A percentile compares a stretch with the other conserved stretches of the same genome.
Evolutionary conservation across 2,329 filamentous ascomycete species (phyloP).

Genomic region (Monosporascus sp.): DNA sequence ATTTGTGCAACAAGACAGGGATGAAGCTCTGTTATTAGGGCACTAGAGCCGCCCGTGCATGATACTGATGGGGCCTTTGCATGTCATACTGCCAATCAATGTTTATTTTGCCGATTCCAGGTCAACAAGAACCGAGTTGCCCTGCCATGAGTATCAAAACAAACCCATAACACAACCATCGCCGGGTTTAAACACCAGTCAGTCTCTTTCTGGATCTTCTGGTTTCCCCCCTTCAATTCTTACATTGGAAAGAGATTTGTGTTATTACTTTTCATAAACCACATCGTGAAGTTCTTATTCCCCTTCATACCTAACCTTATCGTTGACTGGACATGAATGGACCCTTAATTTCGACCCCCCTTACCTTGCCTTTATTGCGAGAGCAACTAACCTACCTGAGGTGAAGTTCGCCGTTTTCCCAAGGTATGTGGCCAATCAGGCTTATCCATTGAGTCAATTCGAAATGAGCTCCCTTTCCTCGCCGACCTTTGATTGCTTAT

Average conservation of each 20-base stretch:
- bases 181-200: not conserved
- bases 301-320: not conserved
- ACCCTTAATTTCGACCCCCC: not conserved
- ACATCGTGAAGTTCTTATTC: not conserved
- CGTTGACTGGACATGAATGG: too few species aligned
- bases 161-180: not conserved
- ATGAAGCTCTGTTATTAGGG: not conserved
- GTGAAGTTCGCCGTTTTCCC: not conserved
- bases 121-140: not conserved
- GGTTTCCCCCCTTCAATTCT: not conserved
- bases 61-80: not conserved
- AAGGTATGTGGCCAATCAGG: not conserved
- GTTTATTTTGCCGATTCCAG: not conserved
- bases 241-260: not conserved
- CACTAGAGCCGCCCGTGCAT: not conserved
- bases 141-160: not conserved
- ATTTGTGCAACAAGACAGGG: not conserved
- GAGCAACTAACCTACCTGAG: not conserved
- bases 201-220: not conserved
- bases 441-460: not conserved
- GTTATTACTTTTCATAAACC: not conserved
- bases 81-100: not conserved
- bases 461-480: not conserved
- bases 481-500: not conserved
- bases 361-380: not conserved